Percentiles rank a stretch among this genome's conserved stretches.
These are phyloP conservation scores for Boechera stricta DNA, from an alignment of 345 rosid genomes.

Conservation along the genomic window DNA sequence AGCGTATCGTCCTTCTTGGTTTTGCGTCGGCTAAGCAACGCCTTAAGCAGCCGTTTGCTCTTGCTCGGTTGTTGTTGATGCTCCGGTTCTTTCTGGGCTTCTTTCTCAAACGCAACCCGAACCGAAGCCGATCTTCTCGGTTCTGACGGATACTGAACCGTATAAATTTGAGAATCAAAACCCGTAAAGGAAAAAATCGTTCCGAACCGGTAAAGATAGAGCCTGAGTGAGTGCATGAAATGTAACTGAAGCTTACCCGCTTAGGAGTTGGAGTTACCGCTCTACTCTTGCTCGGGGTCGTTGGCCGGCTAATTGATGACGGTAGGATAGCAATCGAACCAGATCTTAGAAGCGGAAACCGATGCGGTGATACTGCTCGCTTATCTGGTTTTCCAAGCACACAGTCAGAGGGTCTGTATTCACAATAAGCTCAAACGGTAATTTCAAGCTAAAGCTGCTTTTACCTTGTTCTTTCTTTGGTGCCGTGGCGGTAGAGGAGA, in stretches of 20 bases:
- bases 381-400: conserved; percentile 57
- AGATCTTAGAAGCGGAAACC: conserved; percentile 82
- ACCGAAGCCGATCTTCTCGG: conserved; percentile 83
- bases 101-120: conserved; percentile 66
- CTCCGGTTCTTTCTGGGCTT: conserved; percentile 58
- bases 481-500: conserved; percentile 56
- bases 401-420: background rate
- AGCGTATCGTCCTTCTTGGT: conserved; percentile 87
- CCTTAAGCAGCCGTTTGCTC: conserved; percentile 87
- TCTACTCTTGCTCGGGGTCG: conserved; percentile 69
- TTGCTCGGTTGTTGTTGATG: conserved; percentile 70
- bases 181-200: background rate
- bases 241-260: conserved; percentile 53
- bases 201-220: background rate
- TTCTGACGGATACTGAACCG: conserved; percentile 78
- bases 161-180: conserved; percentile 10
- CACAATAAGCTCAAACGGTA: background rate
- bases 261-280: conserved; percentile 75
- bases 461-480: conserved; percentile 76
- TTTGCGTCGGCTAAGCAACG: conserved; percentile 91
- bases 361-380: conserved; percentile 76
- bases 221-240: background rate
- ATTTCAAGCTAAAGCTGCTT: background rate
- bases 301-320: conserved; percentile 62
- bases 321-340: conserved; percentile 70